phyloP scores from a whole-genome alignment of 1,139 yeast species.

The Suhomyces wounanorum region DNA sequence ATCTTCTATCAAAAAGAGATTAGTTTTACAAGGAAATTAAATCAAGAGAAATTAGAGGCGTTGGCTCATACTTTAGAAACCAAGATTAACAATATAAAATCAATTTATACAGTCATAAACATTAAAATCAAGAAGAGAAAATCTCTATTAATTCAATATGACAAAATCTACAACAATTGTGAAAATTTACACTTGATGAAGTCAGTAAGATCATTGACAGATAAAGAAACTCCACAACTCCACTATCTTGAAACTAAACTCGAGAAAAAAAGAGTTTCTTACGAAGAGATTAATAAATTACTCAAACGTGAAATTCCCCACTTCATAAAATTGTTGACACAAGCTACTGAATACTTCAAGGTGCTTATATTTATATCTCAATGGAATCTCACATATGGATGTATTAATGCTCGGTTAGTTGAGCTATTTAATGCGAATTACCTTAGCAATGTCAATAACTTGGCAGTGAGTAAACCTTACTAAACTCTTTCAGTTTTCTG shows the following conservation, averaged over 20 bases:
- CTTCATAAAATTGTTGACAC: conserved; percentile 33
- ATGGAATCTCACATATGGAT: conserved; percentile 29
- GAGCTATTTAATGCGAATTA: neutral
- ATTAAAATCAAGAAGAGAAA: conserved; percentile 31
- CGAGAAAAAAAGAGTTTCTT: conserved; percentile 28
- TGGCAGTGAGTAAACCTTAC: no score
- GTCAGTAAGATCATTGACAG: conserved; percentile 24
- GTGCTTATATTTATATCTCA: conserved; percentile 33
- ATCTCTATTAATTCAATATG: conserved; percentile 38
- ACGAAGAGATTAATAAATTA: conserved; percentile 30
- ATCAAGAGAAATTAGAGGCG: conserved; percentile 16
- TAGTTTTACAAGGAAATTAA: conserved; percentile 16
- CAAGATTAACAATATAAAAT: conserved; percentile 22
- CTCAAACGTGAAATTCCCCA: conserved; percentile 43
- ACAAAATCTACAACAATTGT: conserved; percentile 28
- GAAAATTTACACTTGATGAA: conserved; percentile 29
- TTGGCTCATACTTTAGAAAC: conserved; percentile 12
- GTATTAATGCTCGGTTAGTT: neutral
- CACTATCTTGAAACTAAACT: conserved; percentile 36
- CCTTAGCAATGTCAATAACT: no score
- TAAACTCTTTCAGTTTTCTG: no score
- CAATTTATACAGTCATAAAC: conserved; percentile 27
- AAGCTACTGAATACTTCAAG: conserved; percentile 29
- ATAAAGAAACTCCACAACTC: conserved; percentile 33
- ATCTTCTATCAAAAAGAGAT: conserved; percentile 20